These are phyloP conservation scores for Mortierella sp. DNA, from an alignment of 371 early-diverging fungal genomes.

Conservation along the genomic window DNA sequence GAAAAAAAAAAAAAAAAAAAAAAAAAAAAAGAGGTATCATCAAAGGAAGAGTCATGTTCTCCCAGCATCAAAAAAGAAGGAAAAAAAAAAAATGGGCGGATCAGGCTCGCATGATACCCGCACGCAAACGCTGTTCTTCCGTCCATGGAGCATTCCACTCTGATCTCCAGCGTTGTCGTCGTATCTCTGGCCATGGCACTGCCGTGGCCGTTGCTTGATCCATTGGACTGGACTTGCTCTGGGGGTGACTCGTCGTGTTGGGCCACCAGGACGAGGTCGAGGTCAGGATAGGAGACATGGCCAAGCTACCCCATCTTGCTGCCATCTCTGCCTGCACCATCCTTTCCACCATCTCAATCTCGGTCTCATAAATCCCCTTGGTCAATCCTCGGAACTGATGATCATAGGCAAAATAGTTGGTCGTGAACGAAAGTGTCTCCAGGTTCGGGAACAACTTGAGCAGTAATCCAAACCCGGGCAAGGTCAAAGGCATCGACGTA, in stretches of 20 bases:
- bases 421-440: conserved; percentile 52
- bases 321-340: conserved; percentile 42
- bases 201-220: neutral
- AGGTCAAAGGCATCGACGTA: conserved; percentile 56
- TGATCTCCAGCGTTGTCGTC: conserved; percentile 36
- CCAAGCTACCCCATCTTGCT: conserved; percentile 22
- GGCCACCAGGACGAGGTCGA: too few relatives aligned
- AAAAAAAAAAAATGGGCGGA: too few relatives aligned
- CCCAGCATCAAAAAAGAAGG: too few relatives aligned
- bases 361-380: conserved; percentile 55
- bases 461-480: conserved; percentile 54
- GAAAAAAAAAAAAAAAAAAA: too few relatives aligned
- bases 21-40: too few relatives aligned
- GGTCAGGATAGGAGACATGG: neutral
- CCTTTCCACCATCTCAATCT: conserved; percentile 50
- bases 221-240: too few relatives aligned
- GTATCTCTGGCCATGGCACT: neutral
- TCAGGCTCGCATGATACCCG: conserved; percentile 31
- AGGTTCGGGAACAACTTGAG: conserved; percentile 60
- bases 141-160: conserved; percentile 59
- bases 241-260: too few relatives aligned
- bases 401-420: conserved; percentile 59
- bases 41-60: too few relatives aligned
- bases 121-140: conserved; percentile 58
- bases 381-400: conserved; percentile 62